Percentiles rank a stretch among this genome's conserved stretches.
These are phyloP conservation scores for Lycium ferocissimum DNA, from an alignment of 257 asterid genomes.

Conservation along the genomic window DNA sequence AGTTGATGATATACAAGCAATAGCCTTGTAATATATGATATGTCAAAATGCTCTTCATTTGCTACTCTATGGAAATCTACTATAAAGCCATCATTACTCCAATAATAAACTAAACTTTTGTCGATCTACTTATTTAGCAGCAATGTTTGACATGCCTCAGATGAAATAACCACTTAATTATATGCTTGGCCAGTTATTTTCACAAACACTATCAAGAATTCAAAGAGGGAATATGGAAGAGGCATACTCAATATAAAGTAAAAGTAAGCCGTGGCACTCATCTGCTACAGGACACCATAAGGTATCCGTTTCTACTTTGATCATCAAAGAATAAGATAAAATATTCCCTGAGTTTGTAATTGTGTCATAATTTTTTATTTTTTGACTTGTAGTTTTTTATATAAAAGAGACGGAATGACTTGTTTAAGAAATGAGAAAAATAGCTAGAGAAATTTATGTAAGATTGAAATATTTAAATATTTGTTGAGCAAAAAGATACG, in stretches of 20 bases:
- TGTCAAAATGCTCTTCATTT: constrained; percentile 4
- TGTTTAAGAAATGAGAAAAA: not conserved
- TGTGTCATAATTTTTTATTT: not conserved
- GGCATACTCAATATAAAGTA: constrained; percentile 8
- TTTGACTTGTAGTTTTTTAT: too few relatives aligned
- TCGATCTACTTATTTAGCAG: constrained; percentile 9
- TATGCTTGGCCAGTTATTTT: not conserved
- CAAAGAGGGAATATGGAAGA: not conserved
- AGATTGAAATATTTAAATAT: not conserved
- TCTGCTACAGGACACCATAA: not conserved
- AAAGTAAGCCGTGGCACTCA: not conserved
- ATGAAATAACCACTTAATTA: not conserved
- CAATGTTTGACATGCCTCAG: constrained; percentile 3
- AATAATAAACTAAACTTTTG: not conserved
- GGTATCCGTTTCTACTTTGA: not conserved
- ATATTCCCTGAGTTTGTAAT: not conserved
- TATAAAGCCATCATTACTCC: not conserved
- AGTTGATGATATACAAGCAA: not conserved
- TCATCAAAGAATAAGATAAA: not conserved
- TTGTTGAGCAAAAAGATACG: not conserved
- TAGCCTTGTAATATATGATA: too few relatives aligned
- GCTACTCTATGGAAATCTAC: not conserved
- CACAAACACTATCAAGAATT: constrained; percentile 22
- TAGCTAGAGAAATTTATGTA: not conserved
- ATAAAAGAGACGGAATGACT: too few relatives aligned